Evolutionary conservation across 1,284 basidiomycete species (phyloP).

Genomic region (Tilletia caries): DNA sequence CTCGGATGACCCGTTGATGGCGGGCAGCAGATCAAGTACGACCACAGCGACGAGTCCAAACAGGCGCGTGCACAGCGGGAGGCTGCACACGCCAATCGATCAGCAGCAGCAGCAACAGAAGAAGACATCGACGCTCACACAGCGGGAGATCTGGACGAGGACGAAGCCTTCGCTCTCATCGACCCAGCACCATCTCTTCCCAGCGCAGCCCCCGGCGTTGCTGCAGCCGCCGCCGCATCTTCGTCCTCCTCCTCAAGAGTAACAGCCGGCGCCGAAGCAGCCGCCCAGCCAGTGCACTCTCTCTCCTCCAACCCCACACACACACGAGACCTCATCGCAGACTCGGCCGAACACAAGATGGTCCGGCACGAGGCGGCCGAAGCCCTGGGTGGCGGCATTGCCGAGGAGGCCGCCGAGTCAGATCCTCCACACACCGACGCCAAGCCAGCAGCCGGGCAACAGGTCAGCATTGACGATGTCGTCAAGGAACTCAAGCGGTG

Average conservation of each 20-base stretch:
- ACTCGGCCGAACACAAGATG: slow-evolving; percentile 83
- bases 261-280: slow-evolving; percentile 31
- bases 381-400: slow-evolving; percentile 92
- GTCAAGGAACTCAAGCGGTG: slow-evolving; percentile 81
- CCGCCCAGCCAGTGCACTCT: slow-evolving; percentile 28
- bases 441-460: slow-evolving; percentile 21
- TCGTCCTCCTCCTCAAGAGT: slow-evolving; percentile 53
- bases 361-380: slow-evolving; percentile 98
- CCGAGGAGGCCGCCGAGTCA: slow-evolving; percentile 65
- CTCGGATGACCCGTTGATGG: slow-evolving; percentile 35
- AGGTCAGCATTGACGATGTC: slow-evolving; percentile 59
- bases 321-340: slow-evolving; percentile 64
- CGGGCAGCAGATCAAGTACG: slow-evolving; percentile 79
- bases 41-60: slow-evolving; percentile 59
- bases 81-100: slow-evolving; percentile 20
- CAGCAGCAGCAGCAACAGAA: slow-evolving; percentile 25
- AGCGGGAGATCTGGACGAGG: slow-evolving; percentile 16
- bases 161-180: slow-evolving; percentile 69
- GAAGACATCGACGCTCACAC: slow-evolving; percentile 12
- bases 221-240: slow-evolving; percentile 32
- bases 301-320: slow-evolving; percentile 44
- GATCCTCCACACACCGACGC: slow-evolving; percentile 37
- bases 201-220: slow-evolving; percentile 23
- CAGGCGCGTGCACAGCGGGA: slow-evolving; percentile 49
- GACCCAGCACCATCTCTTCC: slow-evolving; percentile 78